Evolutionary conservation across 768 basidiomycete genomes (phyloP), one percentile per base, ranked within the genome.

Genomic region (Boletus edulis): DNA sequence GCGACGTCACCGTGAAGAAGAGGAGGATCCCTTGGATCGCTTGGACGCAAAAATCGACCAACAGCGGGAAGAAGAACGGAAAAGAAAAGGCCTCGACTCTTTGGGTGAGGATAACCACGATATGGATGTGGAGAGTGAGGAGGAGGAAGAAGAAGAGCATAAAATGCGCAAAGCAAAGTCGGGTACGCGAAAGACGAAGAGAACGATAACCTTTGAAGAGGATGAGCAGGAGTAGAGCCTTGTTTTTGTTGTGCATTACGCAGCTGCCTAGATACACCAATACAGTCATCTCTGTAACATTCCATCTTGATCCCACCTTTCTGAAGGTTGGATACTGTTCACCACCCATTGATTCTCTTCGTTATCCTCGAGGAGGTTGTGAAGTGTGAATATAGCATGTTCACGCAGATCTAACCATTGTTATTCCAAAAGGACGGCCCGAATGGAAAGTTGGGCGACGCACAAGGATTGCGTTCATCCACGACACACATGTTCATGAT

Each of bases 381-480:
- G 83, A 18, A 97, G 76, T 18, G 92, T 81, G 59, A 97, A 86
- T 40, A 98, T 82, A 3, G 94, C 93, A 66, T 97, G 91, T 73
- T 98, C 95, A 18, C 93, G 86, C 45, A 98, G 75, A 72, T 92
- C 95, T 63, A 20, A 42, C 14, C 20, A 51, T 48, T 4, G 37
- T 65, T 34, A 67, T 40, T 54, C 40, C 37, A 10, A 2, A 34
- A 24, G 54, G 29, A n/a, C 11, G 34, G 53, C 20, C 9, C 15
- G 17, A 20, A 56, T 3, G 5, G n/a, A 8, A 49, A 32, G 20
- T 14, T 48, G 22, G 34, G 13, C 31, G 8, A 83, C 94, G 72
- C 69, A 96, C 94, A 94, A 38, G 94, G 94, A 71, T 95, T 97
- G 54, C 87, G 75, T 62, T 94, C 94, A 67, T 98, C 94, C 27